Evolutionary conservation across 148 eudicot genomes (phyloP), one percentile per base, ranked within the genome.

Genomic region (Chenopodium quinoa): DNA sequence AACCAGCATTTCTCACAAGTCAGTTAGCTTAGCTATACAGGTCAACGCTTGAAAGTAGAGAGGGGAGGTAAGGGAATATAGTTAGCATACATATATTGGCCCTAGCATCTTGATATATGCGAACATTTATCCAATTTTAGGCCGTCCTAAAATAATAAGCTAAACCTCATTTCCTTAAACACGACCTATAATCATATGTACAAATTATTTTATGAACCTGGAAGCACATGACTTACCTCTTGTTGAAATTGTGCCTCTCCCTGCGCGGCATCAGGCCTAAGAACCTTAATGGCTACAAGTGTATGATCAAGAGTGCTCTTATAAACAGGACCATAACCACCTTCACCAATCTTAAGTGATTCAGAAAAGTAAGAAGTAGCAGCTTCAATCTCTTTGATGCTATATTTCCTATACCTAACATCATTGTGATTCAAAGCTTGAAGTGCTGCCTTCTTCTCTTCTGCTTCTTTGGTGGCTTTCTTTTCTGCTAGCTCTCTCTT

Each of bases 271-370:
- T 91, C 95, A 0, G 96, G 92, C 6, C 98, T 84, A 50, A 94
- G 87, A 65, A 92, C 94, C 86, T 94, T 94, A 34, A 94, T 85
- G 7, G 98, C 98, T 69, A 88, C 94, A 4, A 82, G 84, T 1
- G 96, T 91, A 67, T 92, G 93, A 82, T 94, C 98, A 75, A 94
- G 89, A 56, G 58, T 81, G 74, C 92, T 81, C 80, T 83, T 90
- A 66, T 83, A 94, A 9, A 94, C 98, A 0, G 98, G 98, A 31
- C 98, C 98, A 80, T 94, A 94, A 40, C 98, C 94, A 31, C 98
- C 98, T 88, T 92, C 94, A 22, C 98, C 98, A 17, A 94, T 87
- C 84, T 91, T 90, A 47, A 77, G 91, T 0, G 88, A 82, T 1
- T 85, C 89, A 1, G 91, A 50, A 67, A 94, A 92, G 81, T 78